Evolutionary conservation across 495 filamentous ascomycete genomes (phyloP).

Genomic region (Bryoglossum gracile): DNA sequence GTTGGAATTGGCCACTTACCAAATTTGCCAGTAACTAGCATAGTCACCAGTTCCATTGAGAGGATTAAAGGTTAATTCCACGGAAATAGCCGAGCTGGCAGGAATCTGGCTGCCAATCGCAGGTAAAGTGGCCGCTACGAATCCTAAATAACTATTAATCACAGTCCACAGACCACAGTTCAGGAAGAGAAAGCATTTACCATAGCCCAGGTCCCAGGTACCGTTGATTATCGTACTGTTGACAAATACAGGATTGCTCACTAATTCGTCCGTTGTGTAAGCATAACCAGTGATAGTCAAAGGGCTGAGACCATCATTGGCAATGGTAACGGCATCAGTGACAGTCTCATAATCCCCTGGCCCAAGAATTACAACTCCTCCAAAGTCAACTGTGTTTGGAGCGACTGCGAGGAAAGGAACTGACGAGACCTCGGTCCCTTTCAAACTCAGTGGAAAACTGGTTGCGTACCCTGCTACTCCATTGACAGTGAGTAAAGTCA

Average conservation of each 20-base stretch:
- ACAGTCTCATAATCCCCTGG: slow-evolving; percentile 14
- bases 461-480: slow-evolving; percentile 27
- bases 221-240: slow-evolving; percentile 13
- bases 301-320: slow-evolving; percentile 26
- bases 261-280: slow-evolving; percentile 24
- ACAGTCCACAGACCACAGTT: too few species aligned
- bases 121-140: slow-evolving; percentile 24
- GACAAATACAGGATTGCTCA: slow-evolving; percentile 31
- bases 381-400: slow-evolving; percentile 30
- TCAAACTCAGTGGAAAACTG: slow-evolving; percentile 27
- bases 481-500: slow-evolving; percentile 29
- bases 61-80: slow-evolving; percentile 24
- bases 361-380: slow-evolving; percentile 27
- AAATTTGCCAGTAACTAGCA: slow-evolving; percentile 24
- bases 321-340: slow-evolving; percentile 24
- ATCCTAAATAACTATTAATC: too few species aligned
- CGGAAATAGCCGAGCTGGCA: slow-evolving; percentile 16
- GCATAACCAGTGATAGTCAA: slow-evolving; percentile 25
- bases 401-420: slow-evolving; percentile 26
- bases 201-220: slow-evolving; percentile 14
- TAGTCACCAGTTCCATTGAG: slow-evolving; percentile 25
- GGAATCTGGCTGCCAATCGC: slow-evolving; percentile 22
- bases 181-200: not conserved
- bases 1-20: too few species aligned
- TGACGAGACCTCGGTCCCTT: slow-evolving; percentile 27